A percentile compares a stretch with the other conserved stretches of the same genome.
These are phyloP conservation scores for Cercospora sojina DNA, from an alignment of 2,329 filamentous ascomycete species.

Conservation along the genomic window DNA sequence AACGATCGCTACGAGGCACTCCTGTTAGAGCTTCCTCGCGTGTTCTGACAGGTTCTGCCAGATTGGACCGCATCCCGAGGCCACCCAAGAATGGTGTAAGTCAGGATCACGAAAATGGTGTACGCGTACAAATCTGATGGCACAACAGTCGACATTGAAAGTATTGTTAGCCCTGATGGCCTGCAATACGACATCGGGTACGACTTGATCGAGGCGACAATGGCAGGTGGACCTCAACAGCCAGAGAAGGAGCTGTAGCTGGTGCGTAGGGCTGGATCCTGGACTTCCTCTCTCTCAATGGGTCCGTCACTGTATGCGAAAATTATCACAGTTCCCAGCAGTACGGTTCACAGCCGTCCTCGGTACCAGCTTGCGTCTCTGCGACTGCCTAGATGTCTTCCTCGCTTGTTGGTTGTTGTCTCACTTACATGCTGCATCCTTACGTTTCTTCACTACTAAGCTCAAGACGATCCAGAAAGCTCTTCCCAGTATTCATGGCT, in stretches of 20 bases:
- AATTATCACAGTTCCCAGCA: not conserved
- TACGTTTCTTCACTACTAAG: not conserved
- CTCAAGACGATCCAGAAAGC: not conserved
- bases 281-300: not conserved
- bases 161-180: conserved; percentile 20
- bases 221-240: conserved; percentile 15
- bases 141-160: conserved; percentile 10
- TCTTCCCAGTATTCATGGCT: not conserved
- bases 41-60: not conserved
- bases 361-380: not conserved
- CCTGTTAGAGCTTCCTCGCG: not conserved
- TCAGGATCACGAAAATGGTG: not conserved
- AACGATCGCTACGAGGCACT: not conserved
- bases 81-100: conserved; percentile 28
- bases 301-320: not conserved
- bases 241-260: conserved; percentile 3
- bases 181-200: conserved; percentile 24
- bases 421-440: not conserved
- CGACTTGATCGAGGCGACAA: conserved; percentile 20
- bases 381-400: not conserved
- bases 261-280: not conserved
- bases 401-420: not conserved
- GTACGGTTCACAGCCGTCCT: not conserved
- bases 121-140: conserved; percentile 4
- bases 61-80: conserved; percentile 28